These are phyloP conservation scores for Cryptosporidium viatorum DNA, from an alignment of 169 alveolate species.

Conservation along the genomic window DNA sequence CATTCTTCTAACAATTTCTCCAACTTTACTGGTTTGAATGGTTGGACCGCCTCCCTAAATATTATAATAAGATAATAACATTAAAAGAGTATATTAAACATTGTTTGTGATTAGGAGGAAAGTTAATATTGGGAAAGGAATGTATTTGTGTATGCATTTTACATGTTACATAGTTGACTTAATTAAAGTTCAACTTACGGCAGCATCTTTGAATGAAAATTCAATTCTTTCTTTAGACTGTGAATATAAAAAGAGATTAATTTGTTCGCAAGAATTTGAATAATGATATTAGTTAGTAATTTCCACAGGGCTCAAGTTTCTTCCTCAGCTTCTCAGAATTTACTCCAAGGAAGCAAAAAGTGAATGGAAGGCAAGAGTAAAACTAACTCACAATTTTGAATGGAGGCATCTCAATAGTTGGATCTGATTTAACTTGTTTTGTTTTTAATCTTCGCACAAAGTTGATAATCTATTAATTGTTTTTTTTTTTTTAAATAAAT, in stretches of 20 bases:
- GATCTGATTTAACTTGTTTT: background rate
- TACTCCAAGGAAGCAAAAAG: too few relatives aligned
- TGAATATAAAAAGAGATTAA: background rate
- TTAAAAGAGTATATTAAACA: background rate
- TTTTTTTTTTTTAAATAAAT: background rate
- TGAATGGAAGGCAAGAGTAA: background rate
- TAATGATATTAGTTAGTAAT: background rate
- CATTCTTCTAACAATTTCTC: conserved; percentile 74
- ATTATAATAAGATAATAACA: background rate
- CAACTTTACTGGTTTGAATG: conserved; percentile 38
- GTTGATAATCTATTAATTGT: background rate
- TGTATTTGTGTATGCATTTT: background rate
- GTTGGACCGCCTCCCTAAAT: conserved; percentile 57
- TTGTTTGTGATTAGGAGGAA: too few relatives aligned
- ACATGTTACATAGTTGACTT: background rate
- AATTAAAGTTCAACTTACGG: conserved; percentile 19
- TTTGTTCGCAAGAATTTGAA: background rate
- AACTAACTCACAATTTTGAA: conserved; percentile 2
- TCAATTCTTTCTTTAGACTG: conserved; percentile 53
- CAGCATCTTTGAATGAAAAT: conserved; percentile 56
- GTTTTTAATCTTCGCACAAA: background rate
- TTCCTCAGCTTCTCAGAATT: background rate
- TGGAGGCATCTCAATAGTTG: background rate
- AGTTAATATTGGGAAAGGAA: background rate
- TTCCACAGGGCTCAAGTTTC: background rate